These are phyloP conservation scores for Coemansia sp. DNA, from an alignment of 192 early-diverging fungal species.

Conservation along the genomic window DNA sequence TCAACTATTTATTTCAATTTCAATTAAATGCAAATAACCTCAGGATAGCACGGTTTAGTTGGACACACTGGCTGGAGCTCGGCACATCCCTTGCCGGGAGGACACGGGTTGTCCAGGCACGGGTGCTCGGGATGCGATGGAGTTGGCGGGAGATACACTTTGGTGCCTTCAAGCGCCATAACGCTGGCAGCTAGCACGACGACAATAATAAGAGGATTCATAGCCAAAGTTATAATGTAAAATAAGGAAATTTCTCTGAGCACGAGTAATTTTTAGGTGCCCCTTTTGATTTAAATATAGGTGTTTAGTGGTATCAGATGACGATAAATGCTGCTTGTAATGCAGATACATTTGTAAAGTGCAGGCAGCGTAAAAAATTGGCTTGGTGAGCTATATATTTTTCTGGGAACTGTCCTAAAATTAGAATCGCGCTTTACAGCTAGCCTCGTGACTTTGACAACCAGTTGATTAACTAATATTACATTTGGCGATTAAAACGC, in stretches of 20 bases:
- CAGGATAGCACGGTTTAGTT: slow-evolving; percentile 2
- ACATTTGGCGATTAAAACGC: too few species aligned
- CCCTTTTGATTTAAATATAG: too few species aligned
- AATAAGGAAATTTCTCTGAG: too few species aligned
- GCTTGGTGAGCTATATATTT: too few species aligned
- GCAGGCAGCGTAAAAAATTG: too few species aligned
- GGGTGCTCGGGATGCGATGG: slow-evolving; percentile 1
- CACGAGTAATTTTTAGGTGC: too few species aligned
- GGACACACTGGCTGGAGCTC: slow-evolving; percentile 8
- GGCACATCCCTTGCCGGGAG: not conserved
- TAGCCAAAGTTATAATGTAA: too few species aligned
- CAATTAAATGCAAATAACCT: slow-evolving; percentile 4
- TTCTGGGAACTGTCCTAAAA: too few species aligned
- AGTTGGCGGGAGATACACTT: not conserved
- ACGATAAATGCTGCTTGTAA: not conserved
- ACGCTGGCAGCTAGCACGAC: not conserved
- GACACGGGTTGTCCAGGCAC: slow-evolving; percentile 1
- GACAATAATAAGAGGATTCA: not conserved
- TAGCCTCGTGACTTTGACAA: too few species aligned
- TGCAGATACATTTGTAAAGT: not conserved
- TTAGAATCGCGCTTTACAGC: too few species aligned
- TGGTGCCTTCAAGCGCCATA: not conserved
- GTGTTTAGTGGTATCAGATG: not conserved
- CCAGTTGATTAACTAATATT: too few species aligned
- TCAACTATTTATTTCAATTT: too few species aligned